Percentiles rank a stretch among this genome's conserved stretches.
Evolutionary conservation across 371 early-diverging fungal genomes (phyloP).

Genomic region (Mucor indicus): DNA sequence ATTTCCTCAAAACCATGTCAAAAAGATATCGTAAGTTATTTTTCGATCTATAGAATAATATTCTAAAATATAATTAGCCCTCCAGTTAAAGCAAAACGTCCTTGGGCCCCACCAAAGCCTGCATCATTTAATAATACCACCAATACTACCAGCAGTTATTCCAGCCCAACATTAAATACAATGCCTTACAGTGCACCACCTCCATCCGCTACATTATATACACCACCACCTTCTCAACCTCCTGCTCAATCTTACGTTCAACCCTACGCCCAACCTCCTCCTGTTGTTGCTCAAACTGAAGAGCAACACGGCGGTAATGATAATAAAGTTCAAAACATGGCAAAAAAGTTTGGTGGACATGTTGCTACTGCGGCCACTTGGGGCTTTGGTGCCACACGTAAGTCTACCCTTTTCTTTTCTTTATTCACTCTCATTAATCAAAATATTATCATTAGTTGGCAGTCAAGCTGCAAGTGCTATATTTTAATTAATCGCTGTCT

Average conservation of each 20-base stretch:
- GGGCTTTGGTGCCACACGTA: slow-evolving; percentile 49
- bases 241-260: slow-evolving; percentile 11
- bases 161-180: slow-evolving; percentile 1
- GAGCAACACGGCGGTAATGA: slow-evolving; percentile 19
- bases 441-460: slow-evolving; percentile 24
- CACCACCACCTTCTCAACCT: slow-evolving; percentile 13
- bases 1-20: slow-evolving; percentile 52
- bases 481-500: slow-evolving; percentile 19
- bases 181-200: slow-evolving; percentile 37
- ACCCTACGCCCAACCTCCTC: slow-evolving; percentile 3
- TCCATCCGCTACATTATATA: no score
- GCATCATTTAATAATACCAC: slow-evolving; percentile 1
- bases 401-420: slow-evolving; percentile 8
- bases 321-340: slow-evolving; percentile 31
- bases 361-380: slow-evolving; percentile 43
- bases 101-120: slow-evolving; percentile 10
- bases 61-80: slow-evolving; percentile 6
- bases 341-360: slow-evolving; percentile 39
- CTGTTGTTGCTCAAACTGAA: slow-evolving; percentile 1
- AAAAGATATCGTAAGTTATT: slow-evolving; percentile 30
- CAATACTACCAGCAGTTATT: neutral
- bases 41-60: neutral
- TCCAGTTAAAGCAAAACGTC: slow-evolving; percentile 19
- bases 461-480: slow-evolving; percentile 38
- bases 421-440: neutral